These are phyloP conservation scores for Pseudogymnoascus sp. DNA, from an alignment of 2,329 filamentous ascomycete genomes.

Conservation along the genomic window DNA sequence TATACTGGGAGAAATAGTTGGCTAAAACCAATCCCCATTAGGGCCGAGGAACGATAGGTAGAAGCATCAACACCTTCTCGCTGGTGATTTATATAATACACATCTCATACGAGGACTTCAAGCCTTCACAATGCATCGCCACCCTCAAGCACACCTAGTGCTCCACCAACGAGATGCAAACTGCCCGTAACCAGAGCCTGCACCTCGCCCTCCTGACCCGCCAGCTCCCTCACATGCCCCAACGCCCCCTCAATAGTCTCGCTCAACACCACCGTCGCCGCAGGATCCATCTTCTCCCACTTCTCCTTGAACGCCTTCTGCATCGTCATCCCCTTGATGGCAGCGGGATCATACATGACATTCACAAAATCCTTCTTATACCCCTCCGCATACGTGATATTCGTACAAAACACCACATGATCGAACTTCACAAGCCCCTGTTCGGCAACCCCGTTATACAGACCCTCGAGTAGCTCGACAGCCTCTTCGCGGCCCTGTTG, in stretches of 20 bases:
- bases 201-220: constrained; percentile 34
- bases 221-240: constrained; percentile 42
- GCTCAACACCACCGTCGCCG: constrained; percentile 45
- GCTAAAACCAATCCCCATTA: background rate
- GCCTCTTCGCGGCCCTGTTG: constrained; percentile 78
- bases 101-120: background rate
- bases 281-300: constrained; percentile 51
- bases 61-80: background rate
- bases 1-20: background rate
- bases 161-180: constrained; percentile 73
- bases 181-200: constrained; percentile 74
- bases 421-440: constrained; percentile 46
- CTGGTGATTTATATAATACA: background rate
- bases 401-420: constrained; percentile 74
- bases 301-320: constrained; percentile 59
- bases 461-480: constrained; percentile 49
- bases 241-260: constrained; percentile 65
- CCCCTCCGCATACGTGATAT: constrained; percentile 53
- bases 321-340: constrained; percentile 48
- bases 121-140: background rate
- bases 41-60: background rate
- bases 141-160: constrained; percentile 63
- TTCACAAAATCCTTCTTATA: constrained; percentile 47
- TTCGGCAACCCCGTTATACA: constrained; percentile 51
- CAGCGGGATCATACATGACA: constrained; percentile 9